Conservation (phyloP, 2,329 filamentous ascomycete genomes). For the Lithohypha guttulata region DNA sequence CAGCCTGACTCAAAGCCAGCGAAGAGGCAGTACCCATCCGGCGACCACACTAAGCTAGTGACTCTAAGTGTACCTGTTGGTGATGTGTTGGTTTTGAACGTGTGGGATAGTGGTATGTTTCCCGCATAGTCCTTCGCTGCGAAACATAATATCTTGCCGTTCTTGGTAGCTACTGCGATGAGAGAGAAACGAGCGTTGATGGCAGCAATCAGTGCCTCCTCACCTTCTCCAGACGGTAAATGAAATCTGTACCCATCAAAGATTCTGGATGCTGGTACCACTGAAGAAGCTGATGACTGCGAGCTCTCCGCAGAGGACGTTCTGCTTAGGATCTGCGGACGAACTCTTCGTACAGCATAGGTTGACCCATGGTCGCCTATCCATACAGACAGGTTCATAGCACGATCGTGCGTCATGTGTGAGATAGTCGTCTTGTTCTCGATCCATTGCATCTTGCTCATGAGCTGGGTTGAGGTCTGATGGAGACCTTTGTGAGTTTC, state of each 20-base stretch:
- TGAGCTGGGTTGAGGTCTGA: slow-evolving; percentile 81
- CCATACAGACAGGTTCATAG: slow-evolving; percentile 94
- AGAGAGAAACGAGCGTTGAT: slow-evolving; percentile 94
- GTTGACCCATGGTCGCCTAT: slow-evolving; percentile 76
- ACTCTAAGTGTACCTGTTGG: slow-evolving; percentile 56
- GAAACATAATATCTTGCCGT: slow-evolving; percentile 78
- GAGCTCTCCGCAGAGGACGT: slow-evolving; percentile 28
- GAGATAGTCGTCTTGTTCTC: slow-evolving; percentile 63
- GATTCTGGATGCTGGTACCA: slow-evolving; percentile 44
- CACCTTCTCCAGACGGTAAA: slow-evolving; percentile 48
- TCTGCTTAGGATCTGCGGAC: slow-evolving; percentile 29
- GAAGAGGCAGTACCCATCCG: slow-evolving; percentile 92
- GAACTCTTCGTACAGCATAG: slow-evolving; percentile 73
- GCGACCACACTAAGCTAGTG: slow-evolving; percentile 72
- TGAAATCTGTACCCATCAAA: slow-evolving; percentile 93
- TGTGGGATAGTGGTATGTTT: slow-evolving; percentile 80
- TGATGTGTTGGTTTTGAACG: slow-evolving; percentile 59
- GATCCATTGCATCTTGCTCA: slow-evolving; percentile 79
- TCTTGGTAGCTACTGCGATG: slow-evolving; percentile 71
- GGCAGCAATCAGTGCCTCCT: slow-evolving; percentile 60
- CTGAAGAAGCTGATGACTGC: slow-evolving; percentile 25
- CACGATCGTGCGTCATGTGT: slow-evolving; percentile 87
- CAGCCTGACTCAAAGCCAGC: slow-evolving; percentile 86
- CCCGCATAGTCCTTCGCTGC: slow-evolving; percentile 86
- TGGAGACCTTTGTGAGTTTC: slow-evolving; percentile 68